These are phyloP conservation scores for Pneumocystis murina DNA, from an alignment of 1,139 yeast species.

Conservation along the genomic window DNA sequence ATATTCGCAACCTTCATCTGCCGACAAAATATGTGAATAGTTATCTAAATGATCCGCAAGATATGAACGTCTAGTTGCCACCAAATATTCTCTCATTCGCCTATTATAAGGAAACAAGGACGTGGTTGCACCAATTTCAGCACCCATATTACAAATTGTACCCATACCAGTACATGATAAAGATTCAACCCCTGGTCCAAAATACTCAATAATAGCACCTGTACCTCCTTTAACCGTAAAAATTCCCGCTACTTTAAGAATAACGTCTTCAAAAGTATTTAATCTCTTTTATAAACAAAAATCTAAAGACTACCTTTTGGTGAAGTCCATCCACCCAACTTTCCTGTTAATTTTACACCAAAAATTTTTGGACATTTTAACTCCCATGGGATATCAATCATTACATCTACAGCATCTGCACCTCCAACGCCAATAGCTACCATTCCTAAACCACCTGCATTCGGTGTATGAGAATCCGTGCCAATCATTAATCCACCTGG, in stretches of 20 bases:
- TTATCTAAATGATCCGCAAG: slow-evolving; percentile 66
- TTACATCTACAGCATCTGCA: slow-evolving; percentile 98
- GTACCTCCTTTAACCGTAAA: slow-evolving; percentile 99
- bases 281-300: background rate
- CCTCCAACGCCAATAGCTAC: slow-evolving; percentile 99
- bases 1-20: slow-evolving; percentile 90
- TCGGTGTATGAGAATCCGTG: slow-evolving; percentile 98
- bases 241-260: slow-evolving; percentile 88
- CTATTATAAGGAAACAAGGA: slow-evolving; percentile 94
- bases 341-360: slow-evolving; percentile 94
- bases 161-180: slow-evolving; percentile 99
- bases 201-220: slow-evolving; percentile 93
- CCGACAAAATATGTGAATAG: slow-evolving; percentile 55
- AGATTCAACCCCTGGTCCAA: slow-evolving; percentile 91
- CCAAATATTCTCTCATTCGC: slow-evolving; percentile 77
- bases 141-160: slow-evolving; percentile 99
- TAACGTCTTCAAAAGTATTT: slow-evolving; percentile 41
- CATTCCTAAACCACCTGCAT: slow-evolving; percentile 99
- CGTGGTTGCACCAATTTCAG: slow-evolving; percentile 98
- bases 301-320: slow-evolving; percentile 40
- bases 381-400: slow-evolving; percentile 95
- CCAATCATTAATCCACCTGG: slow-evolving; percentile 97
- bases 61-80: slow-evolving; percentile 72
- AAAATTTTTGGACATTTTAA: slow-evolving; percentile 94
- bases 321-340: slow-evolving; percentile 93